These are phyloP conservation scores for Beta corolliflora DNA, from an alignment of 179 eudicot species.

Conservation along the genomic window DNA sequence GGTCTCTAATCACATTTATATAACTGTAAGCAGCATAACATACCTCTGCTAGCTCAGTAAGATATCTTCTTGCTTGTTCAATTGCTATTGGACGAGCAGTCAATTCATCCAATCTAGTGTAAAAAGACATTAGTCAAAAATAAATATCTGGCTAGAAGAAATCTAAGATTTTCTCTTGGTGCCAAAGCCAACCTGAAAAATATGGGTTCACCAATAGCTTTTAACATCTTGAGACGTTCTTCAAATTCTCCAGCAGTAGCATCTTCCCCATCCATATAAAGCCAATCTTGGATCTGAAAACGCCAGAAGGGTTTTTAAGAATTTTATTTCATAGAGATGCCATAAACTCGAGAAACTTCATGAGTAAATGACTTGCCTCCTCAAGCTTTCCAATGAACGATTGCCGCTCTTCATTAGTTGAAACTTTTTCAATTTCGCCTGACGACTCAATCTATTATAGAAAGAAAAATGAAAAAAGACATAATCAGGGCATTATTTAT, in stretches of 20 bases:
- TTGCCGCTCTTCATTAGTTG: constrained; percentile 72
- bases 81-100: constrained; percentile 83
- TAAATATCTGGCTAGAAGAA: constrained; percentile 20
- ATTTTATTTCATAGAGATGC: neutral
- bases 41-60: constrained; percentile 75
- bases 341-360: neutral
- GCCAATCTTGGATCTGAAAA: constrained; percentile 91
- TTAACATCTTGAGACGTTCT: constrained; percentile 73
- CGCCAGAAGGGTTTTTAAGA: neutral
- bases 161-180: neutral
- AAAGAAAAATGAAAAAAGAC: neutral
- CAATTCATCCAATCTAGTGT: constrained; percentile 71
- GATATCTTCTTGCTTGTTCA: constrained; percentile 61
- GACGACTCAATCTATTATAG: constrained; percentile 64
- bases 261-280: constrained; percentile 98
- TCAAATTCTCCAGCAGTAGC: constrained; percentile 80
- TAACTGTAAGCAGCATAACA: constrained; percentile 20
- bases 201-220: constrained; percentile 91
- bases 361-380: constrained; percentile 51
- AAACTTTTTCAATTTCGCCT: constrained; percentile 62
- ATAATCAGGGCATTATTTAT: constrained; percentile 4
- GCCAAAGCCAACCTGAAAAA: constrained; percentile 68
- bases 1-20: neutral
- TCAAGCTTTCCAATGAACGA: constrained; percentile 81
- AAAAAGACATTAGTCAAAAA: constrained; percentile 21